Evolutionary conservation across 441 rosid species (phyloP), one percentile per base, ranked within the genome.

Genomic region (Gossypium davidsonii): DNA sequence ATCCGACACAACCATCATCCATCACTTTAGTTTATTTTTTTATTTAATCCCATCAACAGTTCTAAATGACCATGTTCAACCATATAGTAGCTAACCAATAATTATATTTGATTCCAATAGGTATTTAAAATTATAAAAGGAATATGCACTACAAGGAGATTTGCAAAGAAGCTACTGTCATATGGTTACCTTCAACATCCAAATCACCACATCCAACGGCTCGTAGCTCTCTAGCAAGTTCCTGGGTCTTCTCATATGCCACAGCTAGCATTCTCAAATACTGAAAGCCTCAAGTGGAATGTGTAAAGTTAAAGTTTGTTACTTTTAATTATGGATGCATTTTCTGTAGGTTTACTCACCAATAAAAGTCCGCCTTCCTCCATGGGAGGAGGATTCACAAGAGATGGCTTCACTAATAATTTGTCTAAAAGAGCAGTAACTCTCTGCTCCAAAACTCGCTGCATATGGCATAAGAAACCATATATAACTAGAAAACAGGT

Each of bases 191-290:
- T 82, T 91, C 97, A 84, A 96, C 87, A 86, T 96, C 98, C 85
- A 93, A 89, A 84, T 93, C 98, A 81, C 99, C 97, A n/a, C 99
- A 96, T 78, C 99, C 99, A 76, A 91, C 97, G 64, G 94, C 85
- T 79, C 86, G 90, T 76, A 96, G 90, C 76, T 91, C 97, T 83
- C 93, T 90, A 66, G 99, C 93, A 85, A 96, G 97, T 83, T 90
- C 99, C 75, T 89, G 93, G 2, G 99, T 96, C 87, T 92, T 96
- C 91, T 96, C 99, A 77, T 96, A 96, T 63, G 96, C 91, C 79
- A 93, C 98, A 12, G 98, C 96, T 59, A 59, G 63, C 63, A 59
- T 59, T 26, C 63, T 59, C 63, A 59, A 59, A 59, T 59, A 59
- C 63, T 59, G 63, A 59, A 39, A 59, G 39, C 63, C 18, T 25